Evolutionary conservation across 768 basidiomycete genomes (phyloP).

Genomic region (Hericium coralloides): DNA sequence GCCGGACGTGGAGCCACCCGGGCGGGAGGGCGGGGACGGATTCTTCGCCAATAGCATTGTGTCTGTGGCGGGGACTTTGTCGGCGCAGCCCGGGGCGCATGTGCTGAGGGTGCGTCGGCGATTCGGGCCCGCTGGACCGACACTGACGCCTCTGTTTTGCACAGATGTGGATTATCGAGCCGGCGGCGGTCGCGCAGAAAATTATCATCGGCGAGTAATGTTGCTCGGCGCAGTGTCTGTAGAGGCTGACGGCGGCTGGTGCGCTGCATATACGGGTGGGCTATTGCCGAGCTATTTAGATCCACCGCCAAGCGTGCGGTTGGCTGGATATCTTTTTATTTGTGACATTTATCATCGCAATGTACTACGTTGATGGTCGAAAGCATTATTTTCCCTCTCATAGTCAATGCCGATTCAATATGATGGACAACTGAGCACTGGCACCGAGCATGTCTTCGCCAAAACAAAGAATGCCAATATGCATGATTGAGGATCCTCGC

Average conservation of each 20-base stretch:
- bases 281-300: slow-evolving; percentile 50
- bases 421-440: too few species aligned
- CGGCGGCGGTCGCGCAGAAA: slow-evolving; percentile 52
- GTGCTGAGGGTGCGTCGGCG: slow-evolving; percentile 32
- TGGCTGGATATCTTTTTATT: too few species aligned
- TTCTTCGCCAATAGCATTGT: slow-evolving; percentile 49
- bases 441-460: too few species aligned
- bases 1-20: slow-evolving; percentile 36
- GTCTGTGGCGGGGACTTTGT: slow-evolving; percentile 29
- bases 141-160: background rate
- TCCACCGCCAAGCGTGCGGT: slow-evolving; percentile 45
- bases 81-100: slow-evolving; percentile 41
- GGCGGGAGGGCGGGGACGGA: slow-evolving; percentile 39
- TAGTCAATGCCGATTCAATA: too few species aligned
- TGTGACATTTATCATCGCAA: too few species aligned
- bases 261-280: slow-evolving; percentile 38
- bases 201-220: slow-evolving; percentile 42
- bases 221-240: too few species aligned
- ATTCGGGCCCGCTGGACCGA: background rate
- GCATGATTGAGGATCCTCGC: too few species aligned
- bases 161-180: slow-evolving; percentile 45
- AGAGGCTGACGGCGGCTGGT: too few species aligned
- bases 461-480: too few species aligned
- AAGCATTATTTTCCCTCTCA: too few species aligned
- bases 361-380: too few species aligned